Conservation (phyloP, 73 alveolate genomes). For the Effrenium voratum region DNA sequence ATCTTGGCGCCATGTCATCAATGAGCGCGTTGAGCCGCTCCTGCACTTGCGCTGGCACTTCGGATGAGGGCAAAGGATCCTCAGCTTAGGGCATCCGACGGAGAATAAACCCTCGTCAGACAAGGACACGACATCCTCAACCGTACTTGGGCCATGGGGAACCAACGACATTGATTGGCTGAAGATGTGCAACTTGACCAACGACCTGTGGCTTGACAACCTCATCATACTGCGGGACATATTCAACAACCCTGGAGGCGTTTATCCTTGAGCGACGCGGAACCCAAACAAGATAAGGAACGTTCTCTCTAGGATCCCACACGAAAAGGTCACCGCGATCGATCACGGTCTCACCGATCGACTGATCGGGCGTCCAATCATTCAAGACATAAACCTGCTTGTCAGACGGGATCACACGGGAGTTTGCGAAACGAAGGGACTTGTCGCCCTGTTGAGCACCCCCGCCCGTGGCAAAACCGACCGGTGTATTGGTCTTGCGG, state of each 20-base stretch:
- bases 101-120: background rate
- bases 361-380: background rate
- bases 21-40: background rate
- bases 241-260: background rate
- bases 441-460: background rate
- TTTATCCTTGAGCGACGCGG: background rate
- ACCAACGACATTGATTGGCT: background rate
- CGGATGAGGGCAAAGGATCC: background rate
- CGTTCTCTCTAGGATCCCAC: background rate
- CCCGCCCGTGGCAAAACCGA: background rate
- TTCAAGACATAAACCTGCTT: background rate
- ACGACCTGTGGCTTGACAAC: background rate
- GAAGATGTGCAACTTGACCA: background rate
- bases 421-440: background rate
- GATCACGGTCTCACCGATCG: background rate
- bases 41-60: background rate
- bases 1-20: background rate
- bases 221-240: background rate
- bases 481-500: background rate
- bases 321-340: background rate
- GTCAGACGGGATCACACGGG: background rate
- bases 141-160: background rate
- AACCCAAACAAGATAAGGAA: background rate
- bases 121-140: background rate
- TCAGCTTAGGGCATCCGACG: background rate